A percentile compares a stretch with the other conserved stretches of the same genome.
Evolutionary conservation across 2,329 filamentous ascomycete genomes (phyloP).

Genomic region (Stagonosporopsis vannaccii): DNA sequence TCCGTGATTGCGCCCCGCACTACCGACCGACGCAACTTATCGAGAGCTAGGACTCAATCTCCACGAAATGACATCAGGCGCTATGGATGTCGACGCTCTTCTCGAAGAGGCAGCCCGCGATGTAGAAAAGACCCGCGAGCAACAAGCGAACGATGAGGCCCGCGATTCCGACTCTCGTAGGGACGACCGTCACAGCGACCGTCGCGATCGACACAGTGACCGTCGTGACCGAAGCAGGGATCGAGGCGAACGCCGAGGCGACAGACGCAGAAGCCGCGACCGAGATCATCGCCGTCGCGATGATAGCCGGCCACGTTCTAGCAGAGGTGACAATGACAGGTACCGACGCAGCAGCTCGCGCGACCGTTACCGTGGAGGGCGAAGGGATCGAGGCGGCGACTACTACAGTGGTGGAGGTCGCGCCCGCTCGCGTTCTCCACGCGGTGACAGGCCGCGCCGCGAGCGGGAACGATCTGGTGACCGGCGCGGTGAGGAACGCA

Average conservation of each 20-base stretch:
- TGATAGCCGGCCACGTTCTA: constrained; percentile 41
- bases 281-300: constrained; percentile 40
- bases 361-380: constrained; percentile 38
- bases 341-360: constrained; percentile 36
- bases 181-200: constrained; percentile 33
- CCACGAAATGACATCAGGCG: constrained; percentile 37
- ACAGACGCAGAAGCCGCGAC: constrained; percentile 43
- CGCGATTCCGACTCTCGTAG: constrained; percentile 42
- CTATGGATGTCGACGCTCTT: constrained; percentile 85
- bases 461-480: constrained; percentile 63
- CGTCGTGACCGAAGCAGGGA: constrained; percentile 42
- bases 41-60: constrained; percentile 30
- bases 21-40: constrained; percentile 33
- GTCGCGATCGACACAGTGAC: constrained; percentile 37
- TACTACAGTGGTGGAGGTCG: constrained; percentile 50
- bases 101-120: constrained; percentile 67
- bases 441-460: constrained; percentile 55
- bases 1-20: constrained; percentile 32
- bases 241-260: constrained; percentile 41
- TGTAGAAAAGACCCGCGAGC: constrained; percentile 28
- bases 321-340: constrained; percentile 49
- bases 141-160: constrained; percentile 26
- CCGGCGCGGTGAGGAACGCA: constrained; percentile 50
- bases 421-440: constrained; percentile 49
- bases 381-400: constrained; percentile 47